These are phyloP conservation scores for Castanea sativa DNA, from an alignment of 306 rosid genomes.

Conservation along the genomic window DNA sequence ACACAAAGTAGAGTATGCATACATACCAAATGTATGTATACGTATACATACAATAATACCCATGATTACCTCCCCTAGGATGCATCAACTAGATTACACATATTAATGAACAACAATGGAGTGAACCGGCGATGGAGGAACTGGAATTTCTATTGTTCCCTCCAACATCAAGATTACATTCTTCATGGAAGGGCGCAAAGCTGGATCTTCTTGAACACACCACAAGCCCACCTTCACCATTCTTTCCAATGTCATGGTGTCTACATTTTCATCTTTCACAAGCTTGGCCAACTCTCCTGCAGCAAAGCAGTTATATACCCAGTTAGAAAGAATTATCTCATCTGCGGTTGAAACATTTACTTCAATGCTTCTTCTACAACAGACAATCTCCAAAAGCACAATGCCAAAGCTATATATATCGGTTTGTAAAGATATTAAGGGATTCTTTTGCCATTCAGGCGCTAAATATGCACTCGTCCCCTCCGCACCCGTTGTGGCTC, in stretches of 20 bases:
- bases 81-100: no score
- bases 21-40: no score
- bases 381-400: not conserved
- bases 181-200: not conserved
- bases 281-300: not conserved
- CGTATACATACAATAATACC: no score
- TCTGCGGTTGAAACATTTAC: not conserved
- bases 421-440: not conserved
- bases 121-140: not conserved
- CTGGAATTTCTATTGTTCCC: not conserved
- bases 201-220: not conserved
- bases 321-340: not conserved
- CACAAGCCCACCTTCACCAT: not conserved
- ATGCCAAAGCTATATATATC: not conserved
- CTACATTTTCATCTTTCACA: not conserved
- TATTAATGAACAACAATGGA: no score
- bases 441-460: not conserved
- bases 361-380: not conserved
- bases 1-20: no score
- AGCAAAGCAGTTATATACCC: not conserved
- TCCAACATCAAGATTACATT: not conserved
- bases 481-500: rapidly evolving
- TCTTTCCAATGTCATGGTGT: not conserved
- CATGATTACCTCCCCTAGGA: no score
- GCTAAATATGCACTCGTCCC: not conserved